Base-by-base conservation (phyloP, 78 protist genomes). In the Abeoforma whisleri region DNA sequence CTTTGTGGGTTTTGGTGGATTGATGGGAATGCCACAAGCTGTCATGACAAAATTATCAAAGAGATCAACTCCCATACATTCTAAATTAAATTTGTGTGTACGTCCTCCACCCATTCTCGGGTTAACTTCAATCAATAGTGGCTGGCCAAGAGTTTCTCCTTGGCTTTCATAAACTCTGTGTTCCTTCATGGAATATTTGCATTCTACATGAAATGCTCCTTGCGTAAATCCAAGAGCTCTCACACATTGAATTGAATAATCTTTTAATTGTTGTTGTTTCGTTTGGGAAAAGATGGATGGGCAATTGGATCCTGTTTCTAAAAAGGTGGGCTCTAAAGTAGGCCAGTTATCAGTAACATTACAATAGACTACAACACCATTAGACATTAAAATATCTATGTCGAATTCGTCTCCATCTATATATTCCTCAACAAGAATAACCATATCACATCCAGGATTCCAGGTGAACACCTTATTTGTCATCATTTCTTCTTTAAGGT, bases 21-120 rank as follows among this genome's bases (percentile, higher is more conserved):
- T 79, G 83, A 79, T 22, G 8, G 83, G 83, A 32, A 79, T 39
- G n/a, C 57, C 57, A 8, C 39, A 12, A 25, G 48, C n/a, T 19
- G 39, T 57, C 19, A 79, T 16, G 68, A 79, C 39, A 68, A 79
- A 79, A 0, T 79, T 40, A 33, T 8, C n/a, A 68, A 79, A 79
- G 22, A 79, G 19, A 28, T 79, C 83, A 25, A 79, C 83, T 31
- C 83, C 83, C 19, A 28, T 57, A 35, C 39, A 31, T 28, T 79
- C 83, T 25, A 57, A 57, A 68, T 79, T 57, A 68, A 25, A 79
- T 19, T 57, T 19, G 69, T 79, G 69, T 16, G 83, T 79, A 19
- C n/a, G 83, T 16, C 83, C 83, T 16, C 83, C 83, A 28, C 83
- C 83, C 83, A 79, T 79, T 31, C 83, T 57, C 16, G 83, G 83